A percentile compares a stretch with the other conserved stretches of the same genome.
Evolutionary conservation across 768 basidiomycete species (phyloP).

Genomic region (Agaricus bisporus): DNA sequence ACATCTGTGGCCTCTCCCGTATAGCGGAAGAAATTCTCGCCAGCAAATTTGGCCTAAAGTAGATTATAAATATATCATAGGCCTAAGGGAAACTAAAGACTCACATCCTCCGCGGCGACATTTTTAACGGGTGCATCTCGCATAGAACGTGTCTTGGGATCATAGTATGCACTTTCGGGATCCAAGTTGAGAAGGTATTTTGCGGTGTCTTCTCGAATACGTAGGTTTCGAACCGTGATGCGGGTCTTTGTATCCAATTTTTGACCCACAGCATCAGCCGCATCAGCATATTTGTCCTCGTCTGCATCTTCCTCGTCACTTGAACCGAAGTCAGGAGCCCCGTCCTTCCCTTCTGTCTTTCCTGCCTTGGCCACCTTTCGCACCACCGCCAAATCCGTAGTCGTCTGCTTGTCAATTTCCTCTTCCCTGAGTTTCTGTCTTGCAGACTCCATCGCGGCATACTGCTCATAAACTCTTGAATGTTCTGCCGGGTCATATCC

Average conservation of each 20-base stretch:
- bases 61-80: slow-evolving; percentile 3
- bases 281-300: slow-evolving; percentile 97
- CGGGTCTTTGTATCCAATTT: slow-evolving; percentile 97
- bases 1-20: slow-evolving; percentile 93
- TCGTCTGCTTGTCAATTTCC: slow-evolving; percentile 96
- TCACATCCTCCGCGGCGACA: slow-evolving; percentile 81
- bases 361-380: slow-evolving; percentile 94
- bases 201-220: slow-evolving; percentile 98
- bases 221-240: slow-evolving; percentile 95
- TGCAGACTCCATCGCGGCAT: slow-evolving; percentile 87
- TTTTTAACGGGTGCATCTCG: slow-evolving; percentile 86
- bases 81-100: slow-evolving; percentile 19
- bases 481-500: slow-evolving; percentile 92
- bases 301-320: slow-evolving; percentile 95
- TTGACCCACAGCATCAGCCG: slow-evolving; percentile 96
- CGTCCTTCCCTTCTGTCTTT: slow-evolving; percentile 61
- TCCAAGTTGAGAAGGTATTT: slow-evolving; percentile 98
- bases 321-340: slow-evolving; percentile 91
- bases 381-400: slow-evolving; percentile 85
- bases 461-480: slow-evolving; percentile 85
- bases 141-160: slow-evolving; percentile 99
- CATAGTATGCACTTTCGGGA: slow-evolving; percentile 94
- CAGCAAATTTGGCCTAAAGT: slow-evolving; percentile 78
- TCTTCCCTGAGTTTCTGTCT: slow-evolving; percentile 90
- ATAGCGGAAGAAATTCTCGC: slow-evolving; percentile 91